Evolutionary conservation across 176 grass and related monocot species (phyloP).

Genomic region (Elaeis guineensis): DNA sequence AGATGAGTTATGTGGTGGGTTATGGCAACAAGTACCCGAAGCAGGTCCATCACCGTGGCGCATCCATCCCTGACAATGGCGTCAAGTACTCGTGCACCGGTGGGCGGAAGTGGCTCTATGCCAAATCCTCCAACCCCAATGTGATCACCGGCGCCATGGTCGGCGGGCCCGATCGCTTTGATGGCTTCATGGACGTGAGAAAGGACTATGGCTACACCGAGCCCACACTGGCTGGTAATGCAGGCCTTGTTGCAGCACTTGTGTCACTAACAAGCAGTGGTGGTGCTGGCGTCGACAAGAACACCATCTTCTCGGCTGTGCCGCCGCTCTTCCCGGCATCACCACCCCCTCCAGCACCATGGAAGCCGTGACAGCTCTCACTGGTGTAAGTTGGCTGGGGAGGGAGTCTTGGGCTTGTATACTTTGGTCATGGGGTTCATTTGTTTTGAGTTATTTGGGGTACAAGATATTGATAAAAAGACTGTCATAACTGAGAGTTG

Average conservation of each 20-base stretch:
- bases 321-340: constrained; percentile 59
- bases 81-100: constrained; percentile 81
- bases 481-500: too few relatives aligned
- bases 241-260: constrained; percentile 71
- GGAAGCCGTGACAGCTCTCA: constrained; percentile 55
- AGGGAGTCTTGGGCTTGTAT: neutral
- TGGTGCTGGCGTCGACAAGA: constrained; percentile 65
- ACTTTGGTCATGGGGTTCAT: too few relatives aligned
- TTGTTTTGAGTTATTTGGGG: too few relatives aligned
- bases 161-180: constrained; percentile 61
- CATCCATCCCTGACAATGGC: constrained; percentile 53
- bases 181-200: constrained; percentile 54
- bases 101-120: constrained; percentile 59
- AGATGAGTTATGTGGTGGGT: constrained; percentile 50
- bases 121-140: constrained; percentile 63
- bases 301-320: constrained; percentile 94
- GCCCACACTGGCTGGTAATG: constrained; percentile 78
- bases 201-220: constrained; percentile 59
- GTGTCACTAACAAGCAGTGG: constrained; percentile 60
- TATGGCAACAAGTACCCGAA: constrained; percentile 39
- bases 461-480: too few relatives aligned
- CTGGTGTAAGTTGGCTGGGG: neutral
- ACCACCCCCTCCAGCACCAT: constrained; percentile 65
- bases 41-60: constrained; percentile 46
- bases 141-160: constrained; percentile 83